Percentiles rank a stretch among this genome's conserved stretches.
phyloP scores from a whole-genome alignment of 2,329 filamentous ascomycete genomes.

The Sporothrix schenckii region DNA sequence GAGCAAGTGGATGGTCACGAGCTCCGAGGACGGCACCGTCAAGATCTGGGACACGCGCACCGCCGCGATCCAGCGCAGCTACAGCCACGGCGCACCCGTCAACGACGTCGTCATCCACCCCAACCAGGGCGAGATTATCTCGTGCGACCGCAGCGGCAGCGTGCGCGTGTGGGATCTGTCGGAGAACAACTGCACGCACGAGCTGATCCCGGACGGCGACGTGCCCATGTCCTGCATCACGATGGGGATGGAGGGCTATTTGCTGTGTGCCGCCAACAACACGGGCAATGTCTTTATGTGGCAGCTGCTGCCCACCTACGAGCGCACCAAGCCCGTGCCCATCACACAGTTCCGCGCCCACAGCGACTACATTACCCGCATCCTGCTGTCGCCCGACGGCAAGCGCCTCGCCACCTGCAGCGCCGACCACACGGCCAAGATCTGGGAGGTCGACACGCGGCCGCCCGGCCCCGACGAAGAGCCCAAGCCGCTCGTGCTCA shows the following conservation, averaged over 20 bases:
- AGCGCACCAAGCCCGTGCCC: slow-evolving; percentile 81
- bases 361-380: slow-evolving; percentile 88
- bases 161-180: slow-evolving; percentile 95
- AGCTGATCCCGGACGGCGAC: slow-evolving; percentile 94
- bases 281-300: slow-evolving; percentile 97
- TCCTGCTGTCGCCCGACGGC: slow-evolving; percentile 89
- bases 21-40: slow-evolving; percentile 92
- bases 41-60: slow-evolving; percentile 95
- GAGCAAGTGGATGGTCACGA: slow-evolving; percentile 99
- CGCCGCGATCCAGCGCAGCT: slow-evolving; percentile 87
- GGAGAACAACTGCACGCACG: slow-evolving; percentile 95
- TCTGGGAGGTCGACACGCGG: slow-evolving; percentile 88
- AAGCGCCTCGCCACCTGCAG: slow-evolving; percentile 93
- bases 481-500: slow-evolving; percentile 70
- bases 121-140: slow-evolving; percentile 97
- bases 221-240: slow-evolving; percentile 93
- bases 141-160: slow-evolving; percentile 88
- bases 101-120: slow-evolving; percentile 99
- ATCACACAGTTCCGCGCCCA: slow-evolving; percentile 89
- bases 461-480: slow-evolving; percentile 47
- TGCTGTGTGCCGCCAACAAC: slow-evolving; percentile 93
- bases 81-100: slow-evolving; percentile 82
- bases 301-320: slow-evolving; percentile 82
- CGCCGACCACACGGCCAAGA: slow-evolving; percentile 90
- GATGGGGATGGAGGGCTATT: slow-evolving; percentile 88